Evolutionary conservation across 202 grass and related monocot species (phyloP), one percentile per base, ranked within the genome.

Genomic region (Elaeis oleifera): DNA sequence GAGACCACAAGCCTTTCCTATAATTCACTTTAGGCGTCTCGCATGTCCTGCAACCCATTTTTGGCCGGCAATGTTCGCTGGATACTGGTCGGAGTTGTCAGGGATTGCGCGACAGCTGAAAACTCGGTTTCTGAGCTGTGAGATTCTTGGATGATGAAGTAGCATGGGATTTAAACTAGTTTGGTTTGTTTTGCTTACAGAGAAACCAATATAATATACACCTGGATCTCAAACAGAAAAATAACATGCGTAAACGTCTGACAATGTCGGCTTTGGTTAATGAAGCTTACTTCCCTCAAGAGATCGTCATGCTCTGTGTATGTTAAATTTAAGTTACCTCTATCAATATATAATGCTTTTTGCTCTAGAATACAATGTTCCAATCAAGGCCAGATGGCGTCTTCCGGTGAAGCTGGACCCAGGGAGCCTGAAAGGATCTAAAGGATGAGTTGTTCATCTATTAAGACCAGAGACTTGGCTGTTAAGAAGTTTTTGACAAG

Each of bases 11-110:
- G 51, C 85, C 89, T 70, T 85, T 89, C 70, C 73, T 77, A 61
- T 83, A 85, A 68, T 80, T 89, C 85, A 85, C 83, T 74, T 89
- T 83, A 0, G 89, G 81, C 76, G 83, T 89, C n/a, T 95, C 81
- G 51, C 85, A 95, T 54, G 78, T 83, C 69, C 78, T 74, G 71
- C 84, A 78, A 65, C 81, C 89, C 89, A 94, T 94, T 28, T 64
- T 50, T 23, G 18, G 19, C 66, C 31, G 3, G 26, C 27, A 29
- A 51, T 21, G 20, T 4, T 15, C 24, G 1, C 36, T 11, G 36
- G 36, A 39, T 39, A 11, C 36, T 11, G 36, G 36, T 1, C 9
- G 36, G 36, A 8, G 36, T 3, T 49, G 18, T 63, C 48, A 52
- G 24, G 17, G 49, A 51, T 53, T 8, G 16, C 4, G 6, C 18